These are phyloP conservation scores for Leccinum incarnatum DNA, from an alignment of 768 basidiomycete species.

Conservation along the genomic window DNA sequence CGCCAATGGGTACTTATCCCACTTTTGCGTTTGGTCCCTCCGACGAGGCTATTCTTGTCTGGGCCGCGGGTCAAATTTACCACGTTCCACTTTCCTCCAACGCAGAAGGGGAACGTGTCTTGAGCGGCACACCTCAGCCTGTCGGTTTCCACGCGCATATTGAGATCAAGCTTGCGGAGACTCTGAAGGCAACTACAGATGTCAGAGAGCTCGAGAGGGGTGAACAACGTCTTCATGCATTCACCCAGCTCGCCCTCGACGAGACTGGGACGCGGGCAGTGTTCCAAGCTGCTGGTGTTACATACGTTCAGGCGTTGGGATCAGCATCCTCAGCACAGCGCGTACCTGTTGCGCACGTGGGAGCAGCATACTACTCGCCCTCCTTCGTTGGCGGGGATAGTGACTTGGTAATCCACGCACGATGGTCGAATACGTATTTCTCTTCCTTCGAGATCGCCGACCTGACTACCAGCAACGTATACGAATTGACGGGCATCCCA, in stretches of 20 bases:
- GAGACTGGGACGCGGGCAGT: constrained; percentile 50
- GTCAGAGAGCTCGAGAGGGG: constrained; percentile 52
- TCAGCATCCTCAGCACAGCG: constrained; percentile 34
- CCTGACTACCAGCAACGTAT: constrained; percentile 39
- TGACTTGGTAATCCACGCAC: constrained; percentile 56
- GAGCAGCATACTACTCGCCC: constrained; percentile 63
- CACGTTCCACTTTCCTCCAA: constrained; percentile 47
- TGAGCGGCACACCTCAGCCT: constrained; percentile 38
- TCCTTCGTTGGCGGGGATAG: constrained; percentile 44
- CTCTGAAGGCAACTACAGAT: constrained; percentile 46
- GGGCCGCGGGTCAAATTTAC: constrained; percentile 72
- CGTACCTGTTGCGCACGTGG: constrained; percentile 47
- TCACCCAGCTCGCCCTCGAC: constrained; percentile 59
- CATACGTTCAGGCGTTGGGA: constrained; percentile 24
- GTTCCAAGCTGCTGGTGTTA: constrained; percentile 64
- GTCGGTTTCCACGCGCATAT: constrained; percentile 64
- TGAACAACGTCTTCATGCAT: constrained; percentile 57
- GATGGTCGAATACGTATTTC: constrained; percentile 66
- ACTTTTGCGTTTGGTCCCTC: constrained; percentile 56
- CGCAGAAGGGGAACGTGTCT: constrained; percentile 47
- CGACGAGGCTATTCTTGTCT: constrained; percentile 51
- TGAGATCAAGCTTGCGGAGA: constrained; percentile 63
- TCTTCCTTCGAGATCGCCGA: constrained; percentile 66
- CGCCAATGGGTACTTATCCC: constrained; percentile 80
- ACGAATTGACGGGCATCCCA: constrained; percentile 56